Base-by-base conservation (phyloP, 495 filamentous ascomycete genomes). In the Talaromyces ruber region DNA sequence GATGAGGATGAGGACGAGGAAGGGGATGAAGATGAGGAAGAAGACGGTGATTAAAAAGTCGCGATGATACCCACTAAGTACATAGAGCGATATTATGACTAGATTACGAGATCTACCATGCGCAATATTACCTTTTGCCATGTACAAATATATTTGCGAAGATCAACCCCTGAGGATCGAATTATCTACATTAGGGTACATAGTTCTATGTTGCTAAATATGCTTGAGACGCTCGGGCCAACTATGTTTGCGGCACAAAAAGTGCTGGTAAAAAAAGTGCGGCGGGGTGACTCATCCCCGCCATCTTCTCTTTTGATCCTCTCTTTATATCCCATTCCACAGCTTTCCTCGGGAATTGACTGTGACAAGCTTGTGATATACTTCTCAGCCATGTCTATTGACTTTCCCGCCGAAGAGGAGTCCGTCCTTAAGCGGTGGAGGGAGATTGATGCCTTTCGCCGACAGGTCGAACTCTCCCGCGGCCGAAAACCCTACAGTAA, bases 371-470 rank as follows among this genome's bases (percentile, higher is more conserved):
- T 52, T 50, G 37, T 52, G 26, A 39, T 45, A 18, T 30, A 52
- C 37, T 29, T 60, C 9, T 51, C 59, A 60, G 69, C 63, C 64
- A 94, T 92, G 88, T 92, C 88, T 66, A 92, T 97, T 78, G 82
- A 94, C 76, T 97, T 97, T 75, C 90, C 93, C 60, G 86, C 88
- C 71, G 91, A 92, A 71, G 93, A 98, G 82, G 90, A 93, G 77
- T 76, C 74, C 62, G 79, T 93, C 70, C 85, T 97, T 72, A 74
- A 84, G 71, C 76, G 83, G 74, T 98, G 93, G 93, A 88, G 82
- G 68, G 89, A 92, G 70, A 96, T 96, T 75, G 82, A 91, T 69
- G 93, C 93, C 64, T 98, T 97, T 72, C 81, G 86, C 65, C 83
- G 81, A 56, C 88, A 91, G 72, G 81, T 89, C 34, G 86, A 89